Conservation (phyloP, 192 early-diverging fungal genomes). For the Coemansia sp. region DNA sequence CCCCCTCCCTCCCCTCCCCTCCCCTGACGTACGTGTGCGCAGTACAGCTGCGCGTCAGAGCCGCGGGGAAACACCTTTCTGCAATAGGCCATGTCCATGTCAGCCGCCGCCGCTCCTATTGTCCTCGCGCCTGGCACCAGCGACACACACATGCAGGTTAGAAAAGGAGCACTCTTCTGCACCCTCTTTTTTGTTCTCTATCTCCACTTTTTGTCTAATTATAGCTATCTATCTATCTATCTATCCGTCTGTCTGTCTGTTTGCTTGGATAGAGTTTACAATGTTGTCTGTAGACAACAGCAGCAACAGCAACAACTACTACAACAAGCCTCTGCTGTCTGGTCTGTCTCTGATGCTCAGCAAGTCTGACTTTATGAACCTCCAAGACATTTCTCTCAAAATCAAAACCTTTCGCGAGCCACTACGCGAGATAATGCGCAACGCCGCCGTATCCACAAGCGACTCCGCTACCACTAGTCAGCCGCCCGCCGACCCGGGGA, state of each 20-base stretch:
- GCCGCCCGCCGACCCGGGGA: background rate
- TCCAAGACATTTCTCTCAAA: slow-evolving; percentile 39
- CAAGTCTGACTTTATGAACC: slow-evolving; percentile 22
- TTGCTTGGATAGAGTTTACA: slow-evolving; percentile 6
- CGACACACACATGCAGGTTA: too few relatives aligned
- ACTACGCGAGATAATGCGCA: slow-evolving; percentile 43
- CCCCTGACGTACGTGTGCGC: too few relatives aligned
- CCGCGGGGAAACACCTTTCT: too few relatives aligned
- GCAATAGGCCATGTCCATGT: too few relatives aligned
- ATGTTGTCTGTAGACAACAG: background rate
- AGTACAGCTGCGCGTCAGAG: too few relatives aligned
- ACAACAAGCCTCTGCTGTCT: slow-evolving; percentile 4
- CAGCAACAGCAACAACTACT: background rate
- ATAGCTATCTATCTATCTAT: background rate
- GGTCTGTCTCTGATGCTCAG: slow-evolving; percentile 17
- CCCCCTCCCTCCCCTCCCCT: too few relatives aligned
- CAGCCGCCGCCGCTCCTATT: too few relatives aligned
- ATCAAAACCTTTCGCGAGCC: slow-evolving; percentile 45
- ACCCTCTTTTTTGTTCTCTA: background rate
- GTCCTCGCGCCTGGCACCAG: too few relatives aligned
- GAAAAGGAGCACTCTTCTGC: too few relatives aligned
- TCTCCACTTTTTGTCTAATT: background rate
- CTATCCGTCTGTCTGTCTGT: background rate
- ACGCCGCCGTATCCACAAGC: slow-evolving; percentile 4
- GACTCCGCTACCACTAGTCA: background rate